phyloP scores from a whole-genome alignment of 352 stramenopile species.

The Stramenopiles sp. region DNA sequence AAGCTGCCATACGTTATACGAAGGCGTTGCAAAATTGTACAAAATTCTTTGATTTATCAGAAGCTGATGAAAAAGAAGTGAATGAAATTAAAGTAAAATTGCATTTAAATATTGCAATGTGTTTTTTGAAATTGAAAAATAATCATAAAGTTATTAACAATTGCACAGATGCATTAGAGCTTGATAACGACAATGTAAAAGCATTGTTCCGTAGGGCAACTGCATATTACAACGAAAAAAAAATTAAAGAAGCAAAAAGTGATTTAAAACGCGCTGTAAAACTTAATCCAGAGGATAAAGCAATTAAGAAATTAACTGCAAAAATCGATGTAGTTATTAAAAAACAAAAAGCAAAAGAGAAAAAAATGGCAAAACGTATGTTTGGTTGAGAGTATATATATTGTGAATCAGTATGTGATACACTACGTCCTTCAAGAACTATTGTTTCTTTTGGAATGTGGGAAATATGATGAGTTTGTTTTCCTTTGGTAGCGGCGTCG shows the following conservation, averaged over 20 bases:
- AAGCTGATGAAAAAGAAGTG: constrained; percentile 53
- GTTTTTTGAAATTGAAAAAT: constrained; percentile 74
- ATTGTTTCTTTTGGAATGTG: too few species aligned
- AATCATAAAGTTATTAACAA: constrained; percentile 54
- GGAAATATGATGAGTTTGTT: too few species aligned
- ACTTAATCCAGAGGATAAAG: constrained; percentile 10
- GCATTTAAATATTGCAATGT: constrained; percentile 71
- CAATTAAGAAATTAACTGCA: constrained; percentile 11
- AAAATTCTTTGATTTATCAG: constrained; percentile 73
- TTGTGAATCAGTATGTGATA: too few species aligned
- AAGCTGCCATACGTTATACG: constrained; percentile 54
- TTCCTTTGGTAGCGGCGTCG: too few species aligned
- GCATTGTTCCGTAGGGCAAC: constrained; percentile 56
- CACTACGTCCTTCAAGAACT: too few species aligned
- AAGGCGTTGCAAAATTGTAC: constrained; percentile 50
- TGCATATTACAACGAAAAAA: constrained; percentile 26
- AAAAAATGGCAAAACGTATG: too few species aligned
- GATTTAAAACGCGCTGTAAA: constrained; percentile 10
- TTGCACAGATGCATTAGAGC: constrained; percentile 46
- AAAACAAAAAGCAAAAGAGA: too few species aligned
- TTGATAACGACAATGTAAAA: constrained; percentile 51
- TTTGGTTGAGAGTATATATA: too few species aligned
- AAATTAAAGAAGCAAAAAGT: constrained; percentile 12
- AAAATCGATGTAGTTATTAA: too few species aligned
- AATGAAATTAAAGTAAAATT: constrained; percentile 61